These are phyloP conservation scores for Pyropia haitanensis DNA, from an alignment of 23 red algal genomes.

Conservation along the genomic window DNA sequence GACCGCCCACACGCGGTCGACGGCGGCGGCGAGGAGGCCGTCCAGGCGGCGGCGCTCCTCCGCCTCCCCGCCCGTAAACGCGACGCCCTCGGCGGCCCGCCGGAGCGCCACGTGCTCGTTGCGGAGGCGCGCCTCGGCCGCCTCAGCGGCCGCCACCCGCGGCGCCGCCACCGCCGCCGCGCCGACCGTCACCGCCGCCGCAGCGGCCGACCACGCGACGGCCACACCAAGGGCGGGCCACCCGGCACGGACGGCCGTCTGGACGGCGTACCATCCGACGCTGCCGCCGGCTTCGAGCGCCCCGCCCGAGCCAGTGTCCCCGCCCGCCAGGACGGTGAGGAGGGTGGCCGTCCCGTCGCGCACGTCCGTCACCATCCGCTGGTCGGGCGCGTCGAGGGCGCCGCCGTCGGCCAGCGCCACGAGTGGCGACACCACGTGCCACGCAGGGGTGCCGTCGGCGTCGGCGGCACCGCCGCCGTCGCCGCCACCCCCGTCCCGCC, in stretches of 20 bases:
- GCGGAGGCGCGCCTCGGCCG: conserved; percentile 59
- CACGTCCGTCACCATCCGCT: conserved; percentile 65
- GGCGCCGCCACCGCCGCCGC: conserved; percentile 49
- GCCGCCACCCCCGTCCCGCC: not conserved
- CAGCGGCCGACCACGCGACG: conserved; percentile 43
- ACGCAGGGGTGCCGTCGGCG: conserved; percentile 8
- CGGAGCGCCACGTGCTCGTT: conserved; percentile 54
- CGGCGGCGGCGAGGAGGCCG: conserved; percentile 15
- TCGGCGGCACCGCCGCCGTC: not conserved
- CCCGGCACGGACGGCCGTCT: conserved; percentile 26
- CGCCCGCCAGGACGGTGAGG: conserved; percentile 47
- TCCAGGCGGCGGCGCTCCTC: conserved; percentile 34
- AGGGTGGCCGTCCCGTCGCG: conserved; percentile 22
- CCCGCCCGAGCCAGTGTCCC: conserved; percentile 45
- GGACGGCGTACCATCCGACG: conserved; percentile 39
- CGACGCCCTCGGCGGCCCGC: conserved; percentile 42
- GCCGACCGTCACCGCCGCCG: conserved; percentile 12
- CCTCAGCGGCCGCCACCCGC: conserved; percentile 40
- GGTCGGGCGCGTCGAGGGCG: conserved; percentile 61
- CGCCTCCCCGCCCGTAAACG: conserved; percentile 30
- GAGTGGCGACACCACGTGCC: not conserved
- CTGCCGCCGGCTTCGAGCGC: conserved; percentile 47
- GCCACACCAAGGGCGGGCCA: conserved; percentile 51
- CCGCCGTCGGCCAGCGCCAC: not conserved
- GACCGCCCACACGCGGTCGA: conserved; percentile 33